Evolutionary conservation across 2,329 filamentous ascomycete genomes (phyloP), one percentile per base, ranked within the genome.

Genomic region (Botrytis paeoniae): DNA sequence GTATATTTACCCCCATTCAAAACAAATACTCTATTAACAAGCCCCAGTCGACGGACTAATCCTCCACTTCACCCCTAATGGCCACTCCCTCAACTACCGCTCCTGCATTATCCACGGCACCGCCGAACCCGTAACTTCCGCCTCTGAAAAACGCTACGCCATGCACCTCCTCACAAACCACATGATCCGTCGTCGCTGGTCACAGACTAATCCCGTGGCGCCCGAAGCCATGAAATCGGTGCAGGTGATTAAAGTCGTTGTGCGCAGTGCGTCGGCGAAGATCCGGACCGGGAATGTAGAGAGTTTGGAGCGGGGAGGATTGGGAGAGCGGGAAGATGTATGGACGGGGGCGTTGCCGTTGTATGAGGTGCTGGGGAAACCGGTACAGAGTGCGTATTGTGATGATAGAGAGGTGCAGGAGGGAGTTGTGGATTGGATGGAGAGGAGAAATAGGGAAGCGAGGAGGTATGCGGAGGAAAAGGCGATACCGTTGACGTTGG

Each of bases 61-160:
- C 25, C 88, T 97, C 45, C 87, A 91, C 32, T 86, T 95, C 22
- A 93, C 93, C 1, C 91, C 93, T n/a, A 91, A 92, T 84, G 88
- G 87, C 73, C 92, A 95, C 84, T 93, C 89, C 83, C 94, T 93
- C 85, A 95, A 96, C 84, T 97, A 95, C 84, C 92, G 93, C 75
- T 70, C 65, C 10, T 92, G 92, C 29, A 84, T 93, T 10, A 85
- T 95, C 25, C 93, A 95, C 79, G 93, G 93, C 1, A 87, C 90
- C 80, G 93, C 91, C 0, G 85, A 82, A 22, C 81, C 91, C 4
- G 91, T 96, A 10, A 87, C 88, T 4, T 88, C 91, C 73, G 57
- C 69, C n/a, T 37, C 48, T 9, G 51, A 57, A 32, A 57, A 57
- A 57, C n/a, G 8, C n/a, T 57, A 57, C 51, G 51, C 51, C 14